Base-by-base conservation (phyloP, 495 filamentous ascomycete species). In the Podospora sp. region DNA sequence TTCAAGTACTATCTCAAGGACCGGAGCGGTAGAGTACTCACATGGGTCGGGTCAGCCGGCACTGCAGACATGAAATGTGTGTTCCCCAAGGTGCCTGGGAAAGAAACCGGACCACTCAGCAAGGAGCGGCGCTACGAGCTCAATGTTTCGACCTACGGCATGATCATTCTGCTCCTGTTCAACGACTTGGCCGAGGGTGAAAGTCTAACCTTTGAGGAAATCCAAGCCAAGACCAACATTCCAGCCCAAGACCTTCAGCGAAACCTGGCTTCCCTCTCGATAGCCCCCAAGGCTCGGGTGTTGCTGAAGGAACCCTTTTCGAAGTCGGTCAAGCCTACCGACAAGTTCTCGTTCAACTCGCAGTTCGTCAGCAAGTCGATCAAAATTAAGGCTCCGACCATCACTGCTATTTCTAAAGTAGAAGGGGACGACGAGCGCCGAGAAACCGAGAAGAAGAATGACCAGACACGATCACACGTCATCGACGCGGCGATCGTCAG, bases 401-500 rank as follows among this genome's bases (percentile, higher is more conserved):
- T 86, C 63, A 90, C 93, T 61, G 91, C 91, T 20, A 86, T 94
- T 2, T 97, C 92, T 73, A 94, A 90, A 69, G 92, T 96, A 0
- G 95, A 99, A 76, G 91, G 85, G 60, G 86, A 90, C 26, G 86
- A 91, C 14, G 95, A 98, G 80, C 82, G 93, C 6, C 89, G 89
- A 71, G 89, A 93, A 68, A 98, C 95, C 1, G 92, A 96, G 76
- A 88, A 91, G 72, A 94, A 92, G 74, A 93, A 94, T 71, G 88
- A 93, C 62, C 89, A 94, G 65, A 89, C 90, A 46, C 83, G 95
- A 21, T 87, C 83, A 12, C 88, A 89, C 52, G 85, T 87, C 21
- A 91, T 97, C 59, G 95, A 98, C 73, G 93, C 95, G 49, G 92
- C 92, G 6, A 81, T 99, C 64, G 96, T 99, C 46, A 83, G 94